Evolutionary conservation across 2,329 filamentous ascomycete species (phyloP), one percentile per base, ranked within the genome.

Genomic region (Colletotrichum tamarilloi): DNA sequence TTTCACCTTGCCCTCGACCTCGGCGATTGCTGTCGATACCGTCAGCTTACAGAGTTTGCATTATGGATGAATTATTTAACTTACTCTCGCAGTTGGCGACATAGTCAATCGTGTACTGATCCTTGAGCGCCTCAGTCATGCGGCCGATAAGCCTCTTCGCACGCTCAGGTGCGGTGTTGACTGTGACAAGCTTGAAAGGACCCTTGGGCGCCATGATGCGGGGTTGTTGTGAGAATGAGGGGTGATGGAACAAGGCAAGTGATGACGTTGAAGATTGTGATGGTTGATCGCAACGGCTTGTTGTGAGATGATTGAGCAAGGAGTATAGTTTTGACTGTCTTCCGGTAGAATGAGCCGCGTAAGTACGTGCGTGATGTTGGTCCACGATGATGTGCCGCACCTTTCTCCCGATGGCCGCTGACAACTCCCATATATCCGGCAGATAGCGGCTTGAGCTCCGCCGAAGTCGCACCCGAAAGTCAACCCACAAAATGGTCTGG

Each of bases 81-180:
- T 76, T 80, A 92, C 91, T 88, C 55, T 89, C 87, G 77, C 87
- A 89, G 79, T 94, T 93, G 46, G 85, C 90, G 28, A 88, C 85
- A 78, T 93, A 86, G 49, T 87, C 83, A 75, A 94, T 92, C 1
- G 85, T 89, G 80, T 93, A 93, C 52, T 82, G 83, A 68, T 92
- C 90, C 79, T 90, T 91, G 38, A 94, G 81, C 14, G 86, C 87
- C 68, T 92, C 89, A 12, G 88, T 85, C 49, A 94, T 81, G 0
- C 89, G 86, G 12, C 91, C 91, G 77, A 92, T 88, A 42, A 94
- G 81, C 8, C 84, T 82, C 81, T 90, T 89, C 42, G 92, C 92
- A 68, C 91, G 85, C 75, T 92, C 91, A 0, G 92, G 91, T 1
- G 88, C 90, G 1, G 88, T 92, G 82, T 93, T 93, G 76, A 93